Base-by-base conservation (phyloP, 495 filamentous ascomycete species). In the Aspergillus olivimuriae region DNA sequence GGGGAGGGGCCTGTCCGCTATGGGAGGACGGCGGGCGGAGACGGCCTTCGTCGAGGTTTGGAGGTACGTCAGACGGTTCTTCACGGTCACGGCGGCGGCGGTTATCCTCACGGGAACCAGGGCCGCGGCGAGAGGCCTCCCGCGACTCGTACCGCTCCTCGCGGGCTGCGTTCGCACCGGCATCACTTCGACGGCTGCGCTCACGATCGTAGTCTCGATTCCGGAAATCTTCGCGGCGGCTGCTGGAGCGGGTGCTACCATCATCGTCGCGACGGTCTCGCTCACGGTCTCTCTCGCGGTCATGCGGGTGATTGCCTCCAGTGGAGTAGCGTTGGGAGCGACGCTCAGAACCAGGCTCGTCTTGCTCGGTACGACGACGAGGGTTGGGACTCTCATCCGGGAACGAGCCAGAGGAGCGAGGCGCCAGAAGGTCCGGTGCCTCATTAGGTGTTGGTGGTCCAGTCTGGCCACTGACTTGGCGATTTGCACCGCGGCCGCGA, bases 81-180 rank as follows among this genome's bases (percentile, higher is more conserved):
- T 67, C 67, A 30, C 69, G 63, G 16, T 73, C 69, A 41, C 69
- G 62, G 18, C 61, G 51, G 18, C 56, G 55, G 16, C 67, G 52
- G 26, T 58, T 52, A 31, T 70, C 69, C 24, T 73, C 69, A 23
- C 69, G 67, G 3, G 60, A 49, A 19, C 62, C 58, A 6, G 57
- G 47, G 1, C 52, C 61, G 14, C 67, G 60, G 14, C 69, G 67
- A 17, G 60, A 49, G 8, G 41, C 49, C 38, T 68, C 63, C 26
- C 64, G 60, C 15, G 60, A 55, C 18, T 68, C 64, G 21, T 62
- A 65, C 2, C 57, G 62, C 4, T 68, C 65, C 21, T 69, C 67
- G 9, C 61, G 60, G 30, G 53, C 43, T 15, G 41, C 43, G n/a
- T 56, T 53, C 16, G 43, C 40, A 20, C 61, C 60, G 28, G 53